A percentile compares a stretch with the other conserved stretches of the same genome.
Conservation (phyloP, 2,329 filamentous ascomycete species). For the Sporothrix inflata region DNA sequence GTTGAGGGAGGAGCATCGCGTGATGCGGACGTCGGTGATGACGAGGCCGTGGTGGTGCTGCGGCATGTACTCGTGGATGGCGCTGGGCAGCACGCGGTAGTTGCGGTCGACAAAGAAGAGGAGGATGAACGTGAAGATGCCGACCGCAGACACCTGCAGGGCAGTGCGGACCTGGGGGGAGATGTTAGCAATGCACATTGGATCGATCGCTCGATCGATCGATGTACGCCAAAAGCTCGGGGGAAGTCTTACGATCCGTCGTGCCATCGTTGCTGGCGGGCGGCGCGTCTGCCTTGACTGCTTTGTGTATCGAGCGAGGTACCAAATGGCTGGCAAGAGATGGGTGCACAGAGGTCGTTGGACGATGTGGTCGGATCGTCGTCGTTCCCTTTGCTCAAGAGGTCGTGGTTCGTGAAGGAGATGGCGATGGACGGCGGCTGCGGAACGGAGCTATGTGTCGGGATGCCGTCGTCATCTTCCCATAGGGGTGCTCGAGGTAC, state of each 20-base stretch:
- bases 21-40: slow-evolving; percentile 81
- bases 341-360: background rate
- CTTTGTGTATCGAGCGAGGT: background rate
- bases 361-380: background rate
- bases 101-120: slow-evolving; percentile 84
- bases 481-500: background rate
- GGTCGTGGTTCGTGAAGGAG: background rate
- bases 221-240: too few relatives aligned
- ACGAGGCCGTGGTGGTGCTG: slow-evolving; percentile 82
- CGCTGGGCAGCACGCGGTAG: slow-evolving; percentile 82
- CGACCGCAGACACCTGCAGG: slow-evolving; percentile 72
- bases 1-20: slow-evolving; percentile 75
- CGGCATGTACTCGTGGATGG: slow-evolving; percentile 85
- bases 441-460: slow-evolving; percentile 1
- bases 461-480: slow-evolving; percentile 30
- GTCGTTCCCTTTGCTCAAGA: background rate
- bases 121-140: slow-evolving; percentile 68
- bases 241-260: slow-evolving; percentile 38
- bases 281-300: background rate
- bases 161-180: slow-evolving; percentile 64
- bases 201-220: too few relatives aligned
- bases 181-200: too few relatives aligned
- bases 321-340: background rate
- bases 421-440: background rate
- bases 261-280: slow-evolving; percentile 36